Conservation (phyloP, 2,329 filamentous ascomycete species). For the Cladosporium sp. region DNA sequence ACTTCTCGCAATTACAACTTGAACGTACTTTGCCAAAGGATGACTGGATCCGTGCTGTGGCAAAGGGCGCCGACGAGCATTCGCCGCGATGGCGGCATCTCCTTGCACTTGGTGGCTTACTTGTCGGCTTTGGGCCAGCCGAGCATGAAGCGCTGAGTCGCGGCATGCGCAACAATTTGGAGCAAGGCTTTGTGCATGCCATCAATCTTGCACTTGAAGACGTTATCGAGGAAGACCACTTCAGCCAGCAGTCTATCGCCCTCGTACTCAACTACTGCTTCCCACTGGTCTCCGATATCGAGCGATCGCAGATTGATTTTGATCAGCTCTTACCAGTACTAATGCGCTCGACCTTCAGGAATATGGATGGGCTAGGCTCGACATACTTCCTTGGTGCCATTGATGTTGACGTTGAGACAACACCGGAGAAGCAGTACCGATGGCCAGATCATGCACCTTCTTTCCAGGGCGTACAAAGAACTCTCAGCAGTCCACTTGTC, state of each 20-base stretch:
- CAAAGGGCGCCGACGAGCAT: conserved; percentile 57
- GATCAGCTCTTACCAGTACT: conserved; percentile 65
- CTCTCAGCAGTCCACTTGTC: conserved; percentile 59
- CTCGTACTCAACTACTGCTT: conserved; percentile 75
- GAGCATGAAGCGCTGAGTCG: conserved; percentile 61
- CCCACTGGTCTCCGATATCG: conserved; percentile 60
- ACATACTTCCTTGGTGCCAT: conserved; percentile 71
- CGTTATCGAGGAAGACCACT: conserved; percentile 48
- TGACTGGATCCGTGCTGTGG: conserved; percentile 56
- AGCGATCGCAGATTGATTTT: conserved; percentile 59
- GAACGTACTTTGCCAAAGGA: conserved; percentile 38
- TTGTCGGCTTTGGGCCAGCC: conserved; percentile 69
- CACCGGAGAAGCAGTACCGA: conserved; percentile 50
- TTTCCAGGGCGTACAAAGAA: conserved; percentile 54
- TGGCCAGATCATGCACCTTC: conserved; percentile 62
- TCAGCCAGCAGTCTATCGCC: conserved; percentile 50
- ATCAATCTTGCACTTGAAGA: conserved; percentile 69
- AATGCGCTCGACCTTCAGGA: conserved; percentile 64
- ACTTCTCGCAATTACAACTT: conserved; percentile 26
- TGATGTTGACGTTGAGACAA: conserved; percentile 61
- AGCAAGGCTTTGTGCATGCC: conserved; percentile 69
- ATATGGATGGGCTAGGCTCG: conserved; percentile 67
- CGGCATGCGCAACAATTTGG: conserved; percentile 62
- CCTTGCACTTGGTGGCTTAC: conserved; percentile 71
- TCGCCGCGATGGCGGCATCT: conserved; percentile 76